Conservation (phyloP, 768 basidiomycete genomes). For the Rhodotorula sphaerocarpa region DNA sequence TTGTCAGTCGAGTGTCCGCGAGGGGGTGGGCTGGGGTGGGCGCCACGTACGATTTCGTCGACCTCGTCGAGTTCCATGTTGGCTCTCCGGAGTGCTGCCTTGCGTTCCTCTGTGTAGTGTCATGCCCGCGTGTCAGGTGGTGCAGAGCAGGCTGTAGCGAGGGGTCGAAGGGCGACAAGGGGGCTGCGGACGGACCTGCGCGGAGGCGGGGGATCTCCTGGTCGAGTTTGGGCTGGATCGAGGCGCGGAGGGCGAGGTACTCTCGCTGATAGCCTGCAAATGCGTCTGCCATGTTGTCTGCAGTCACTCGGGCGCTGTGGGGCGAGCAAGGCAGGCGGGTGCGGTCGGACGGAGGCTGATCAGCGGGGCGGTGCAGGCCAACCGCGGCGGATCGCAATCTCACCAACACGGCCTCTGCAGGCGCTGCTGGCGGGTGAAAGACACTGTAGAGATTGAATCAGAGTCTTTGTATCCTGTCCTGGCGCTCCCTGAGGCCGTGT, state of each 20-base stretch:
- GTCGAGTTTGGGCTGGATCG: slow-evolving; percentile 42
- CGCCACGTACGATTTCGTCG: slow-evolving; percentile 45
- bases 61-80: slow-evolving; percentile 46
- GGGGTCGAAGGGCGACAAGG: background rate
- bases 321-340: no score
- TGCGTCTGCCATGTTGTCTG: background rate
- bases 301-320: no score
- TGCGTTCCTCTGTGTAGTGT: slow-evolving; percentile 42
- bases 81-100: slow-evolving; percentile 42
- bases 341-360: no score
- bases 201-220: slow-evolving; percentile 41
- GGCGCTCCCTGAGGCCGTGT: no score
- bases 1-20: background rate
- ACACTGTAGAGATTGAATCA: no score
- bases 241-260: slow-evolving; percentile 41
- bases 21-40: background rate
- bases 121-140: no score
- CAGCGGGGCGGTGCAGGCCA: no score
- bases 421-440: no score
- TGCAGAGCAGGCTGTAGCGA: background rate
- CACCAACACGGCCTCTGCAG: no score
- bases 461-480: no score
- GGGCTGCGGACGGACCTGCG: slow-evolving; percentile 42
- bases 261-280: slow-evolving; percentile 42
- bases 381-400: no score